A percentile compares a stretch with the other conserved stretches of the same genome.
These are phyloP conservation scores for Dipodascus albidus DNA, from an alignment of 805 yeast genomes.

Conservation along the genomic window DNA sequence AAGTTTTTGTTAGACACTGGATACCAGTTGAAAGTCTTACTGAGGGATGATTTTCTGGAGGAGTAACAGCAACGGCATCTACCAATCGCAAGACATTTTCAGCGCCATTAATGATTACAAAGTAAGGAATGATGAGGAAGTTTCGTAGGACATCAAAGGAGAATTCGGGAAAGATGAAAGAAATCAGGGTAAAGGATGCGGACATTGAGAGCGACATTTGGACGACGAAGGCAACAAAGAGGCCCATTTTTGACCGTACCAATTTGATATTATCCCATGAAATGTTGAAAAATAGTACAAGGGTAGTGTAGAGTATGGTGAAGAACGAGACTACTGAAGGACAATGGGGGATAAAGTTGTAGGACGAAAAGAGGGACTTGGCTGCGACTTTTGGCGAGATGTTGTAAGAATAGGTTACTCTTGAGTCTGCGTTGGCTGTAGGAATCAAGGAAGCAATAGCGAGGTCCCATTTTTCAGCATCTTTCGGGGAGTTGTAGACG, in stretches of 20 bases:
- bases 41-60: constrained; percentile 33
- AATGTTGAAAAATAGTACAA: constrained; percentile 26
- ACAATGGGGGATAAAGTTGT: constrained; percentile 13
- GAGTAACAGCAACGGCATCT: constrained; percentile 28
- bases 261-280: constrained; percentile 32
- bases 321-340: constrained; percentile 16
- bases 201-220: constrained; percentile 30
- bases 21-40: constrained; percentile 30
- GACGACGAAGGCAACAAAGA: constrained; percentile 33
- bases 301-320: constrained; percentile 19
- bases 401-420: constrained; percentile 8
- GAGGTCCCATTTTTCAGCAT: constrained; percentile 32
- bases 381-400: constrained; percentile 28
- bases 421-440: background rate
- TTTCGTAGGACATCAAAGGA: constrained; percentile 29
- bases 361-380: constrained; percentile 6
- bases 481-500: background rate
- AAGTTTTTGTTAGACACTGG: constrained; percentile 29
- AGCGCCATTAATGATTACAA: constrained; percentile 32
- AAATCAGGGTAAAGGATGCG: constrained; percentile 34
- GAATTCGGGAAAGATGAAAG: constrained; percentile 26
- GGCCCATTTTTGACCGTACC: constrained; percentile 36
- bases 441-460: constrained; percentile 19
- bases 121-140: constrained; percentile 27
- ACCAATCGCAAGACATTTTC: constrained; percentile 40